Conservation (phyloP, 495 filamentous ascomycete species). For the Stereocaulon alpinum region DNA sequence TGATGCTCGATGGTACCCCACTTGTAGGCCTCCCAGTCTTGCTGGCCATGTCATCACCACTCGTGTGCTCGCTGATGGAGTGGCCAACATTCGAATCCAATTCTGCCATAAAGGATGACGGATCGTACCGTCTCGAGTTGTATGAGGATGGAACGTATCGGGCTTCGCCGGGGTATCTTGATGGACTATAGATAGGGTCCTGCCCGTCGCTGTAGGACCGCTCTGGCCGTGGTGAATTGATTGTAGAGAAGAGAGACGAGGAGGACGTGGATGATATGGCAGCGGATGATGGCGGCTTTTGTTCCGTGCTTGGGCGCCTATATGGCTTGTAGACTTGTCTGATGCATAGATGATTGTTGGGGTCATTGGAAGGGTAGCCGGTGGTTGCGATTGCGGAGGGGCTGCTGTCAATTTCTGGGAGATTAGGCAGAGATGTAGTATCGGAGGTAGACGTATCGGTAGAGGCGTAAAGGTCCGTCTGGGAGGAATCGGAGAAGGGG, state of each 20-base stretch:
- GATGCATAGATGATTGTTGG: not conserved
- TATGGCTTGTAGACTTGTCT: not conserved
- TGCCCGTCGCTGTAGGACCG: not conserved
- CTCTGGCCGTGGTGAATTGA: not conserved
- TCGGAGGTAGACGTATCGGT: not conserved
- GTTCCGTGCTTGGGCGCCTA: not conserved
- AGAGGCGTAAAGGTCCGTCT: not conserved
- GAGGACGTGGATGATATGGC: not conserved
- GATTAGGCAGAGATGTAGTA: not conserved
- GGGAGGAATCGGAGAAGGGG: not conserved
- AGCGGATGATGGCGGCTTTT: not conserved
- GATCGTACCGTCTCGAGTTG: not conserved
- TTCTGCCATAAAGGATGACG: not conserved
- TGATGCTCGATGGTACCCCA: not conserved
- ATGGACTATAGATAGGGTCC: not conserved
- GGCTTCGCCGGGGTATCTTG: not conserved
- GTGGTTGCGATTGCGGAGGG: not conserved
- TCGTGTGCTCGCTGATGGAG: not conserved
- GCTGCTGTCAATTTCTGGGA: constrained; percentile 2
- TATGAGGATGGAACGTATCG: not conserved
- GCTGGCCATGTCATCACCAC: not conserved
- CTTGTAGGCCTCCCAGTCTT: not conserved
- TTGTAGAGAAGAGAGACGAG: not conserved
- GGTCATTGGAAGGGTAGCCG: not conserved
- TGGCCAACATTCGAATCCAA: not conserved